Evolutionary conservation across 441 rosid genomes (phyloP), one percentile per base, ranked within the genome.

Genomic region (Populus trichocarpa): DNA sequence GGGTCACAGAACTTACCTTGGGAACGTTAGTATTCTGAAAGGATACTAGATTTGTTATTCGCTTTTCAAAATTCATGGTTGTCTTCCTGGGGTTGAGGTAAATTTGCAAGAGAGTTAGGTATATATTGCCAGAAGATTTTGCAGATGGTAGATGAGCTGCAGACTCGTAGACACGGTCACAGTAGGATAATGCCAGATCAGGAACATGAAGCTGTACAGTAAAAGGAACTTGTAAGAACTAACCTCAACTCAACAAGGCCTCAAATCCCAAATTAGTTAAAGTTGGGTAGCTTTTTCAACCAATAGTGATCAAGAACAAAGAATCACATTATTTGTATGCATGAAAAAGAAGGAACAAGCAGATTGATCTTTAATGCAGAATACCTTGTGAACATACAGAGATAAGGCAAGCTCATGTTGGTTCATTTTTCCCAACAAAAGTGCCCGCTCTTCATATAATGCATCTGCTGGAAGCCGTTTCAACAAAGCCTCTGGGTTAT

Each of bases 391-490:
- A 82, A 97, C 95, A 73, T 93, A 97, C 38, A 97, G 89, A 10
- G 98, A 93, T 75, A 95, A 85, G 46, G 98, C 99, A 69, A 97
- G 98, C 88, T 97, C 98, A 77, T 97, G 98, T 75, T 93, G 98
- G 81, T 95, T 94, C 94, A 97, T 92, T 87, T 93, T 95, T 14
- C 99, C 98, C 87, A 95, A 79, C 82, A 97, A 84, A 82, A 92
- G 83, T 8, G 98, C 98, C 50, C 98, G 95, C 84, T 96, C 99
- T 94, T 96, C 99, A 84, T 77, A 94, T 67, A 96, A 87, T 64
- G 96, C 95, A 85, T 93, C 97, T 73, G 88, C 72, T 75, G 99
- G 99, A 80, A 96, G 98, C 81, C 89, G 93, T 80, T 89, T 94
- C 84, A 94, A 83, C 86, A 96, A 80, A 83, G 92, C 72, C 73